These are phyloP conservation scores for Camellia sinensis DNA, from an alignment of 148 eudicot genomes.

Conservation along the genomic window DNA sequence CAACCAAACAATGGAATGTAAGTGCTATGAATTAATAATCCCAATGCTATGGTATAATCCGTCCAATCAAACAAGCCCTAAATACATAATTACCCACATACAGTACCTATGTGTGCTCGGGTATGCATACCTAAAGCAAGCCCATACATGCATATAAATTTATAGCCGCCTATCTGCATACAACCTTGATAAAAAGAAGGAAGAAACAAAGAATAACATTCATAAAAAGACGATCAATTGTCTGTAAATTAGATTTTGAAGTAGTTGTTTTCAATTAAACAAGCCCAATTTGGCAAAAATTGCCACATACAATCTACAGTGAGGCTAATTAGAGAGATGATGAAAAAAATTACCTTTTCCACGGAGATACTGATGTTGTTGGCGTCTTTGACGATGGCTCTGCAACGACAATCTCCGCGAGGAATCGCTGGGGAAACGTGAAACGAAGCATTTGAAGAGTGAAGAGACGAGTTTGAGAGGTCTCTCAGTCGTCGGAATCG, in stretches of 20 bases:
- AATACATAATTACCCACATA: too few relatives aligned
- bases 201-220: background rate
- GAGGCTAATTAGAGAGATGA: background rate
- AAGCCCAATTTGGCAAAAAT: background rate
- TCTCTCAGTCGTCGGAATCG: background rate
- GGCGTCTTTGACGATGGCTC: background rate
- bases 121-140: too few relatives aligned
- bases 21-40: too few relatives aligned
- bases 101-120: too few relatives aligned
- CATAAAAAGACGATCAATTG: too few relatives aligned
- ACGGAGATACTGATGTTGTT: background rate
- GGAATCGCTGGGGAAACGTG: background rate
- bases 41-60: too few relatives aligned
- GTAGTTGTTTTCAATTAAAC: background rate
- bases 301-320: background rate
- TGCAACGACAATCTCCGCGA: conserved; percentile 1
- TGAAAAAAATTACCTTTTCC: background rate
- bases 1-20: too few relatives aligned
- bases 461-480: background rate
- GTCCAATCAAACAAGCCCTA: too few relatives aligned
- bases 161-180: too few relatives aligned
- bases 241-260: too few relatives aligned
- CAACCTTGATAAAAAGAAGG: too few relatives aligned
- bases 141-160: too few relatives aligned
- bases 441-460: conserved; percentile 1